Conservation (phyloP, 2,329 filamentous ascomycete species). For the Boeremia exigua region DNA sequence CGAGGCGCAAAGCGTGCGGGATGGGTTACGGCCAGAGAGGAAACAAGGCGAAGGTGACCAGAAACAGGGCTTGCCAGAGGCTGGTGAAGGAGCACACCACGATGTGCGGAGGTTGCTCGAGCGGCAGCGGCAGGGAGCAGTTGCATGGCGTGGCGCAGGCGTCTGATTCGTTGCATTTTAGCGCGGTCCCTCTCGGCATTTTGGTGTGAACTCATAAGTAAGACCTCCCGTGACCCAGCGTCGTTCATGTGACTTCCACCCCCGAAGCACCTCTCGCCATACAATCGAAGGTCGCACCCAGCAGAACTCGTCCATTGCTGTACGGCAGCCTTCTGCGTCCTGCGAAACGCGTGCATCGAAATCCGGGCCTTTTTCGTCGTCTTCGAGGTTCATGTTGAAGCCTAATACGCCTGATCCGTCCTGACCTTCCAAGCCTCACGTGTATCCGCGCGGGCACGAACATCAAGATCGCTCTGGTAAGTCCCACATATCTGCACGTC, state of each 20-base stretch:
- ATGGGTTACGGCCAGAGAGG: not conserved
- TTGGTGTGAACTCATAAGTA: constrained; percentile 17
- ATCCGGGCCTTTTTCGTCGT: not conserved
- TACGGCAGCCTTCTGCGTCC: constrained; percentile 2
- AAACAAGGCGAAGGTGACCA: not conserved
- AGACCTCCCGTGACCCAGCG: constrained; percentile 18
- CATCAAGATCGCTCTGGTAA: constrained; percentile 18
- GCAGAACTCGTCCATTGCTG: constrained; percentile 7
- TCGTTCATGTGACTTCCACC: constrained; percentile 18
- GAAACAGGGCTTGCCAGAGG: not conserved
- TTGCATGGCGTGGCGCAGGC: constrained; percentile 9
- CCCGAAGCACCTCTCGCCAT: constrained; percentile 10
- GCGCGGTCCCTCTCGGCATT: constrained; percentile 17
- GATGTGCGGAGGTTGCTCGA: constrained; percentile 10
- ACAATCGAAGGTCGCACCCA: constrained; percentile 5
- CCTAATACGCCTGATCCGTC: constrained; percentile 11
- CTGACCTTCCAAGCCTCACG: constrained; percentile 21
- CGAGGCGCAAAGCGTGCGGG: not conserved
- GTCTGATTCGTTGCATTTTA: constrained; percentile 12
- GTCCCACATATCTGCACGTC: constrained; percentile 17
- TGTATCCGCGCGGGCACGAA: constrained; percentile 20
- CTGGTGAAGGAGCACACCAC: not conserved
- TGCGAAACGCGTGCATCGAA: not conserved
- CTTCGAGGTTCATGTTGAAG: constrained; percentile 12
- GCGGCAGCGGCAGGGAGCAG: constrained; percentile 15